Evolutionary conservation across 108 stramenopile genomes (phyloP), one percentile per base, ranked within the genome.

Genomic region (Conticribra guillardii): DNA sequence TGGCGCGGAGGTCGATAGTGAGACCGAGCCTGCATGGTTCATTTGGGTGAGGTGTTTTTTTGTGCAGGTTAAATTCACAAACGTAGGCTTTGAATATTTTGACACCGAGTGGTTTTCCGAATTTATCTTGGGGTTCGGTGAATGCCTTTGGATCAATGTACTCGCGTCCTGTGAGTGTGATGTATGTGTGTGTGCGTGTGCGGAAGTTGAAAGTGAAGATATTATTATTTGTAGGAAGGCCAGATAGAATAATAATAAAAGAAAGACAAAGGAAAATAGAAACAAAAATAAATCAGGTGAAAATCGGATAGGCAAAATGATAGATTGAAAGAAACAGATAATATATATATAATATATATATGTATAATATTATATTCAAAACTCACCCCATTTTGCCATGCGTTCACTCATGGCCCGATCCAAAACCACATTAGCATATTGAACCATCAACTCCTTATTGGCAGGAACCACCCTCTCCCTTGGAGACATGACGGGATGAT

Each of bases 1-100:
- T 88, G 29, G 87, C 87, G 14, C 84, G 70, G 8, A 88, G 73
- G 57, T 85, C 87, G 3, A 85, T 76, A 5, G 87, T 88, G 11
- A 88, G 60, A n/a, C 71, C 60, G 0, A 88, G 73, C 14, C 41
- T 45, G 41, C 69, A 76, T 2, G 32, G 19, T 21, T 17, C 51
- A 3, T 51, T 56, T 2, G 50, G 54, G 17, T 70, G 50, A 15
- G 46, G 14, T 7, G 11, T 53, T 15, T 48, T 46, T 26, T 70
- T 73, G 45, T 74, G 69, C 0, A 83, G 44, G 22, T 76, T 76
- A 46, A 88, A 88, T 57, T 83, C 62, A 63, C 80, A 81, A 1
- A 57, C 58, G 61, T 54, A 85, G 18, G 87, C 87, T 51, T 73
- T 60, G 67, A 81, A 88, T 24, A 88, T 79, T 2, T 56, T 60